Evolutionary conservation across 2,329 filamentous ascomycete genomes (phyloP).

Genomic region (Periconia sp.): DNA sequence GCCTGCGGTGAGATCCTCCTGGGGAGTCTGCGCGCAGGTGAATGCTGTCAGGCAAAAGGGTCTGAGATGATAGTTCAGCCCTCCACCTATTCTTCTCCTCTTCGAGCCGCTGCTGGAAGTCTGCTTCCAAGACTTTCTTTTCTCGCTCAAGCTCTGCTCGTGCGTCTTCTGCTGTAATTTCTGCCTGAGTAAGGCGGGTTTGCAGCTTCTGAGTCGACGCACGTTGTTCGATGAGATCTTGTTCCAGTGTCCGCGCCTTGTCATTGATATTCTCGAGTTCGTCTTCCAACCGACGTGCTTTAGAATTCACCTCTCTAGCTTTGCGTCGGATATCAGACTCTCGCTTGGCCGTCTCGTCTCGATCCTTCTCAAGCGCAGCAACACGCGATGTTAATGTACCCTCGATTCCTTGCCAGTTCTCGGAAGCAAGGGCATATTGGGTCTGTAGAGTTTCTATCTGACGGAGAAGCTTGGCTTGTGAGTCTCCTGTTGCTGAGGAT

Average conservation of each 20-base stretch:
- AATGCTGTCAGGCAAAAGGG: conserved; percentile 21
- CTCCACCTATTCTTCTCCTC: conserved; percentile 69
- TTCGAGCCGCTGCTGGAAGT: conserved; percentile 64
- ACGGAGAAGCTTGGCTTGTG: conserved; percentile 85
- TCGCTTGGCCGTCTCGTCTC: conserved; percentile 81
- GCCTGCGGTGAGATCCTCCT: conserved; percentile 46
- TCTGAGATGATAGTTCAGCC: conserved; percentile 50
- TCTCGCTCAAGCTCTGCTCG: conserved; percentile 64
- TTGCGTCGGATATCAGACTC: conserved; percentile 90
- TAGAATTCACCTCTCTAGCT: conserved; percentile 79
- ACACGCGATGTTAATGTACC: conserved; percentile 80
- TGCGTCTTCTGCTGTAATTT: conserved; percentile 67
- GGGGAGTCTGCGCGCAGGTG: conserved; percentile 46
- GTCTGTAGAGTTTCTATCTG: conserved; percentile 96
- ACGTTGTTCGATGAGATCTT: conserved; percentile 67
- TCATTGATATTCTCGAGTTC: conserved; percentile 76
- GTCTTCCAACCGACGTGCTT: conserved; percentile 74
- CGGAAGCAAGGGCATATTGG: conserved; percentile 90
- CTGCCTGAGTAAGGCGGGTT: conserved; percentile 66
- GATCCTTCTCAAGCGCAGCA: conserved; percentile 82
- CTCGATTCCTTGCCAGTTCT: conserved; percentile 98
- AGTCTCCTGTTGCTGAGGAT: conserved; percentile 79
- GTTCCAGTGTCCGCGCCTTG: conserved; percentile 67
- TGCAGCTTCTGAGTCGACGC: conserved; percentile 67
- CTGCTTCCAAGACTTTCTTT: conserved; percentile 63